Evolutionary conservation across 768 basidiomycete species (phyloP).

Genomic region (Asterophora lycoperdoides): DNA sequence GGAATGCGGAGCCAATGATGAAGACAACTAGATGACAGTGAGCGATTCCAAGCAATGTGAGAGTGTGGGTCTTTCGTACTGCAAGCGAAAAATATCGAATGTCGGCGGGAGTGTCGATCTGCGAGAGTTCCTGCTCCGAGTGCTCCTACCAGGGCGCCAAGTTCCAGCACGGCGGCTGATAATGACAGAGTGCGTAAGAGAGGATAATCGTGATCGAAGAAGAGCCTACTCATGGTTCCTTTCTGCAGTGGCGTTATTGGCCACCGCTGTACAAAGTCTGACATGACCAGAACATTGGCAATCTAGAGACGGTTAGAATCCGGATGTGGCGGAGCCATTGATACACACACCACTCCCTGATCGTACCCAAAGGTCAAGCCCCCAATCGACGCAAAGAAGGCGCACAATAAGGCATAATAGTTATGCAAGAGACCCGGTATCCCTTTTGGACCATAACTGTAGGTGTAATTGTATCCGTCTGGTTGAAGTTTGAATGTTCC

Average conservation of each 20-base stretch:
- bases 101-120: slow-evolving; percentile 62
- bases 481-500: slow-evolving; percentile 33
- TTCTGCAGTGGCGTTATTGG: slow-evolving; percentile 69
- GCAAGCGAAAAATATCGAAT: slow-evolving; percentile 65
- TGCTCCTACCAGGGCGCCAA: slow-evolving; percentile 77
- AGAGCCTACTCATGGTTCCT: slow-evolving; percentile 67
- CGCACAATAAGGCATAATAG: slow-evolving; percentile 61
- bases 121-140: slow-evolving; percentile 63
- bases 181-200: not conserved
- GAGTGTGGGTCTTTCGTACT: slow-evolving; percentile 35
- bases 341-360: slow-evolving; percentile 58
- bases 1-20: slow-evolving; percentile 66
- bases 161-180: slow-evolving; percentile 70
- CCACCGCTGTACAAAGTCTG: slow-evolving; percentile 65
- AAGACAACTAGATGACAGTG: slow-evolving; percentile 48
- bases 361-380: slow-evolving; percentile 81
- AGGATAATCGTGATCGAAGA: not conserved
- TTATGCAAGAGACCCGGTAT: slow-evolving; percentile 61
- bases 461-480: slow-evolving; percentile 49
- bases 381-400: slow-evolving; percentile 72
- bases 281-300: slow-evolving; percentile 82
- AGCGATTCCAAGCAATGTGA: not conserved
- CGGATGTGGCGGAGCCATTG: not conserved
- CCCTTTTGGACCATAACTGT: slow-evolving; percentile 71
- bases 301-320: slow-evolving; percentile 35